These are phyloP conservation scores for Chara braunii DNA, from an alignment of 139 green algal species.

Conservation along the genomic window DNA sequence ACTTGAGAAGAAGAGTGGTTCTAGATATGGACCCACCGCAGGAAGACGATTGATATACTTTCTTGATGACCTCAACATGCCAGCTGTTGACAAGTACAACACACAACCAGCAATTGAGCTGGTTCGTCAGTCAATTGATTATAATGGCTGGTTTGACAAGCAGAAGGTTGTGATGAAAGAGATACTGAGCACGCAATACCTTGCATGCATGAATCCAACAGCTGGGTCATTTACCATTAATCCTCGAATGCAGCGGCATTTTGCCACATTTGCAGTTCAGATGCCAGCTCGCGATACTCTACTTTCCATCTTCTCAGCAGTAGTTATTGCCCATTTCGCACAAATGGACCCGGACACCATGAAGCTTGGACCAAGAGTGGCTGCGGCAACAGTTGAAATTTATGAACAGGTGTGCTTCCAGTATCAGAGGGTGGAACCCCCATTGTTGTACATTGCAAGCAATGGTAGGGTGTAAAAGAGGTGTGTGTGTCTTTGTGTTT, in stretches of 20 bases:
- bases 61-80: conserved; percentile 89
- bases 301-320: conserved; percentile 23
- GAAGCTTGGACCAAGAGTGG: conserved; percentile 57
- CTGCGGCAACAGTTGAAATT: conserved; percentile 80
- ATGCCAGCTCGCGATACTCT: conserved; percentile 69
- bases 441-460: no score
- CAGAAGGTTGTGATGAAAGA: conserved; percentile 83
- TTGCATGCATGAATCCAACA: conserved; percentile 81
- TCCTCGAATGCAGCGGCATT: conserved; percentile 85
- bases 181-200: conserved; percentile 67
- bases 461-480: no score
- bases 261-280: conserved; percentile 75
- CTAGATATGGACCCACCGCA: conserved; percentile 76
- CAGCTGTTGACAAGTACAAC: conserved; percentile 87
- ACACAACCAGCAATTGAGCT: conserved; percentile 86
- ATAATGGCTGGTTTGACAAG: conserved; percentile 85
- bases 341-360: conserved; percentile 61
- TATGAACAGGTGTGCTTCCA: no score
- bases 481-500: no score
- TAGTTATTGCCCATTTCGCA: conserved; percentile 49
- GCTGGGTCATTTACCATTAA: conserved; percentile 84
- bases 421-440: no score
- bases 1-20: conserved; percentile 50
- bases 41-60: conserved; percentile 72
- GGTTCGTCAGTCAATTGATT: conserved; percentile 77